phyloP scores from a whole-genome alignment of 495 filamentous ascomycete genomes.

The Penicillium subrubescens region DNA sequence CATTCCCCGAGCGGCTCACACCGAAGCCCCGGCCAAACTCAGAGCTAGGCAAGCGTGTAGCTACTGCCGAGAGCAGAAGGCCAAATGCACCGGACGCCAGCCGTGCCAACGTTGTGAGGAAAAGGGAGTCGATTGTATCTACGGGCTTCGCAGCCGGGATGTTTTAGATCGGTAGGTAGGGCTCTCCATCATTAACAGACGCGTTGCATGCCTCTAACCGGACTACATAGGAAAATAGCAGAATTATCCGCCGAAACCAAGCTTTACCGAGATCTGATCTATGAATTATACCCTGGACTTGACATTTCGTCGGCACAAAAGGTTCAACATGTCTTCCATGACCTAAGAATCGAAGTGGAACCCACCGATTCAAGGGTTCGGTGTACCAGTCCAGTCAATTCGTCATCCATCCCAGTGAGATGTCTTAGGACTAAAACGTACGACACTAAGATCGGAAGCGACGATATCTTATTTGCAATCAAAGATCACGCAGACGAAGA shows the following conservation, averaged over 20 bases:
- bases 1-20: background rate
- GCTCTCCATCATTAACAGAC: background rate
- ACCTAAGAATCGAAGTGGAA: no score
- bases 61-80: background rate
- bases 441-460: background rate
- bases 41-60: background rate
- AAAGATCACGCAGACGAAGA: background rate
- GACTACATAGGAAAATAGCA: background rate
- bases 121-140: background rate
- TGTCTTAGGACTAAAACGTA: no score
- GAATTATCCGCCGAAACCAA: background rate
- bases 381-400: no score
- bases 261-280: background rate
- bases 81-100: background rate
- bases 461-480: background rate
- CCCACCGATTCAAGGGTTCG: no score
- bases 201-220: background rate
- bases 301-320: background rate
- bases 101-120: background rate
- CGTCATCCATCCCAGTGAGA: no score
- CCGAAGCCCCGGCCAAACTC: background rate
- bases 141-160: background rate
- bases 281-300: background rate
- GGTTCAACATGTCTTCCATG: background rate
- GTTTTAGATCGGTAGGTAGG: background rate